Evolutionary conservation across 768 basidiomycete genomes (phyloP), one percentile per base, ranked within the genome.

Genomic region (Rhizopogon roseolus): DNA sequence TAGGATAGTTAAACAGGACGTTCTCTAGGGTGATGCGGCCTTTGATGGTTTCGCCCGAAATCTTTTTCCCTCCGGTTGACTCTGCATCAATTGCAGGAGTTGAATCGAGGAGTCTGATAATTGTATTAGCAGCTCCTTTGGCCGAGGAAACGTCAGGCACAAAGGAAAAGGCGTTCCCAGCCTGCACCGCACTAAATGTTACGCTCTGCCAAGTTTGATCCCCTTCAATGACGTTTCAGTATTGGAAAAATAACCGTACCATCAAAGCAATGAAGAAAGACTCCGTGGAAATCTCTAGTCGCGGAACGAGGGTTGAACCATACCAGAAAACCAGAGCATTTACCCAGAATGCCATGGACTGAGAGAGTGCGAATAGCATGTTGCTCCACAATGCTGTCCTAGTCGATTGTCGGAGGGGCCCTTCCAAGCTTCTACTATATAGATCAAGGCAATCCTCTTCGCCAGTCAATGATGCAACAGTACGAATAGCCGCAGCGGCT

Each of bases 71-170:
- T 46, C 79, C 81, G 3, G 74, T 69, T 1, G 85, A 86, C 59
- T 90, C 84, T 1, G 91, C 84, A 63, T 96, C 93, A 42, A 93
- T 90, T 58, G 86, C 82, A 14, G 90, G 86, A 2, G 66, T 63
- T 1, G 82, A 80, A 62, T 98, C 93, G 27, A 93, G 64, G 6
- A 95, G 72, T 45, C 78, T 79, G 73, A 96, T 74, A 60, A 95
- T 84, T 49, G 88, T 79, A 13, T 81, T 78, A 1, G 81, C 90
- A 1, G 93, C 88, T 22, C 85, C 78, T 60, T 85, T 84, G 28
- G 94, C 93, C 1, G 88, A 88, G 1, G 89, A 91, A 50, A 92
- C 78, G 65, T 96, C 93, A 41, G 94, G 93, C 2, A 94, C 93
- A 64, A 91, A 90, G 5, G 81, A 75, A 68, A 90, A 90, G 41